Conservation (phyloP, 2,329 filamentous ascomycete genomes). For the Sordariomycetes sp. region DNA sequence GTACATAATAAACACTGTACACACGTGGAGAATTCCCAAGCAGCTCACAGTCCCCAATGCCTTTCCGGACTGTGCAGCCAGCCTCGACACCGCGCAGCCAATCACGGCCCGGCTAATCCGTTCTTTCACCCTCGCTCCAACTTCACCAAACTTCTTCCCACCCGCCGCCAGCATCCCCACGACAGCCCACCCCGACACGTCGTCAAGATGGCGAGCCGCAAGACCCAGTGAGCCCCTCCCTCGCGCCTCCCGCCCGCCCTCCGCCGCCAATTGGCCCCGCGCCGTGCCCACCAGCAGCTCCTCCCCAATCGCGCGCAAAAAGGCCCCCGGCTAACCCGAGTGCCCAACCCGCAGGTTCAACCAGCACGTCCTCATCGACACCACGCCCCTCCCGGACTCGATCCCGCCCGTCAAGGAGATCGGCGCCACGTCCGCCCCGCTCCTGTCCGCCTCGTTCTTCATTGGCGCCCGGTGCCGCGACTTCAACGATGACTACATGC, state of each 20-base stretch:
- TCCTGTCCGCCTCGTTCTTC: constrained; percentile 89
- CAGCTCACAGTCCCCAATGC: neutral
- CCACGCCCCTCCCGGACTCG: constrained; percentile 82
- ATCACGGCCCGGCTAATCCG: neutral
- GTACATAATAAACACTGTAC: neutral
- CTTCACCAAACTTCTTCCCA: constrained; percentile 2
- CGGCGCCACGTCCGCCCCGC: constrained; percentile 82
- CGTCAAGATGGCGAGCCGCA: constrained; percentile 28
- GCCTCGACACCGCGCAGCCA: neutral
- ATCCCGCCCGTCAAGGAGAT: constrained; percentile 93
- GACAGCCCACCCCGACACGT: constrained; percentile 9
- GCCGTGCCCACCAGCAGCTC: neutral
- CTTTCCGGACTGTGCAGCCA: neutral
- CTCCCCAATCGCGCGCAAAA: neutral
- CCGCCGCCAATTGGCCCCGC: constrained; percentile 7
- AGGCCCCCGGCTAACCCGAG: constrained; percentile 14
- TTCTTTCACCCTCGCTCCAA: neutral
- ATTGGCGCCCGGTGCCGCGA: constrained; percentile 90
- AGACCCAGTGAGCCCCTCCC: constrained; percentile 25
- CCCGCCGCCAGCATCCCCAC: neutral
- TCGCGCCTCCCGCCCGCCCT: neutral
- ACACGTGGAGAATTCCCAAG: neutral
- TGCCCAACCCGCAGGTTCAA: constrained; percentile 68
- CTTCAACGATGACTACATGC: constrained; percentile 99
- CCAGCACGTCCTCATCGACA: constrained; percentile 87